Percentiles rank a stretch among this genome's conserved stretches.
Evolutionary conservation across 108 stramenopile species (phyloP).

Genomic region (Bacterosira constricta): DNA sequence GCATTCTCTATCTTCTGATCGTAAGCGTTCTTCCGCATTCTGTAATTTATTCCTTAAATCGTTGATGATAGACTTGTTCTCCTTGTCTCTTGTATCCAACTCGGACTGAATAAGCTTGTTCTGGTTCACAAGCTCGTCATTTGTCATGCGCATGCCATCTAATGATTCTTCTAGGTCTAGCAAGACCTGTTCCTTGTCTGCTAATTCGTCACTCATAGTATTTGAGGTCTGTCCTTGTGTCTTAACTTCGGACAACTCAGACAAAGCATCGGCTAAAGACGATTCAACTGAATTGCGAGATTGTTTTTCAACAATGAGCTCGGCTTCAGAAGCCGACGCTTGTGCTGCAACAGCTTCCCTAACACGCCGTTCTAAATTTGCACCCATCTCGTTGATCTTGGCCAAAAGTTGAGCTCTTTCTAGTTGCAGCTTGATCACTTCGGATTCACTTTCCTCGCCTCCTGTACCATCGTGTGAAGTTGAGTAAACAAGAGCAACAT

Average conservation of each 20-base stretch:
- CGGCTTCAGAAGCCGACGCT: conserved; percentile 65
- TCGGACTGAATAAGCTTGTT: conserved; percentile 37
- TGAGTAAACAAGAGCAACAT: conserved; percentile 58
- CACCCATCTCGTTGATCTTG: conserved; percentile 60
- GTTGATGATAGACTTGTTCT: conserved; percentile 21
- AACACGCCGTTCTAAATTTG: conserved; percentile 64
- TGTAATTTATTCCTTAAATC: conserved; percentile 44
- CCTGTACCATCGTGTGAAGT: conserved; percentile 22
- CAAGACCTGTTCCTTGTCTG: conserved; percentile 4
- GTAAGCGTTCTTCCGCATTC: conserved; percentile 39
- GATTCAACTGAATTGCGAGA: conserved; percentile 60
- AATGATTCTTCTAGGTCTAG: conserved; percentile 24
- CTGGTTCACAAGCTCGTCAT: conserved; percentile 20
- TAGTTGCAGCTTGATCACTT: conserved; percentile 62
- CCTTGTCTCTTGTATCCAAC: conserved; percentile 18
- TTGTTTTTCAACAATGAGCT: conserved; percentile 75
- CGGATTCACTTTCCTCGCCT: conserved; percentile 48
- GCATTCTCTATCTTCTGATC: conserved; percentile 54
- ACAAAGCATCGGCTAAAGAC: conserved; percentile 44
- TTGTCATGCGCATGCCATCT: conserved; percentile 11
- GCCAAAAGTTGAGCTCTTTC: conserved; percentile 80
- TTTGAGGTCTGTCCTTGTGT: neutral
- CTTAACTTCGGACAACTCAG: conserved; percentile 53
- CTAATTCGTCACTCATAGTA: neutral
- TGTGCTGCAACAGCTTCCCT: conserved; percentile 73